Conservation (phyloP, 2,329 filamentous ascomycete species). For the Penicillium sclerotiorum region DNA sequence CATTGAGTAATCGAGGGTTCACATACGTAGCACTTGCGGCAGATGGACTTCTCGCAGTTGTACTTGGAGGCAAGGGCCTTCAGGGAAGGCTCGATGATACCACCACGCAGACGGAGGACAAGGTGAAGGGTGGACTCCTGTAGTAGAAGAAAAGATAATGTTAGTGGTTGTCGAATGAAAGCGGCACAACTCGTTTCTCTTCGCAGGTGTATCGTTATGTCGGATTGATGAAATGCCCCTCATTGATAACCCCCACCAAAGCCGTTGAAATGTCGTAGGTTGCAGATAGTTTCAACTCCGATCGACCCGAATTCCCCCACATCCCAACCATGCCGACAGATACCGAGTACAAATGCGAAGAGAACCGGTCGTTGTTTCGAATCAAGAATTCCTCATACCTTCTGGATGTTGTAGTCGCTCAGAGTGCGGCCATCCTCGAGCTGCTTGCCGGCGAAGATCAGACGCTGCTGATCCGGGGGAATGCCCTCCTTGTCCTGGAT, state of each 20-base stretch:
- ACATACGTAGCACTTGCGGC: slow-evolving; percentile 99
- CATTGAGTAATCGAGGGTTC: not conserved
- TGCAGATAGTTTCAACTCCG: no score
- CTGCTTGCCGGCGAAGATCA: slow-evolving; percentile 99
- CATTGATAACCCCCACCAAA: no score
- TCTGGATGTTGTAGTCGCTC: slow-evolving; percentile 99
- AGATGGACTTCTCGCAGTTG: slow-evolving; percentile 99
- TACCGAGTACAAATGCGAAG: not conserved
- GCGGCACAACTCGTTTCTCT: slow-evolving; percentile 2
- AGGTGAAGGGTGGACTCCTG: slow-evolving; percentile 98
- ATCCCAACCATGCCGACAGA: not conserved
- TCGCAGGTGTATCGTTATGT: not conserved
- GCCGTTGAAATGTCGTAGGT: no score
- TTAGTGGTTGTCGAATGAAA: slow-evolving; percentile 34
- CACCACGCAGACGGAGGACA: slow-evolving; percentile 97
- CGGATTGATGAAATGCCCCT: not conserved
- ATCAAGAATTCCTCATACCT: slow-evolving; percentile 62
- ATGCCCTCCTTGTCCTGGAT: slow-evolving; percentile 99
- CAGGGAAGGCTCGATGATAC: slow-evolving; percentile 98
- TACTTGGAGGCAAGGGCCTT: slow-evolving; percentile 99
- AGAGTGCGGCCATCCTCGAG: slow-evolving; percentile 97
- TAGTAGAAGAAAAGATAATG: slow-evolving; percentile 24
- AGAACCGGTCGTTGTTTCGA: slow-evolving; percentile 1
- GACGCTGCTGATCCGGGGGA: slow-evolving; percentile 94
- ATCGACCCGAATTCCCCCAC: not conserved